Evolutionary conservation across 176 grass and related monocot genomes (phyloP).

Genomic region (Oryza meridionalis): DNA sequence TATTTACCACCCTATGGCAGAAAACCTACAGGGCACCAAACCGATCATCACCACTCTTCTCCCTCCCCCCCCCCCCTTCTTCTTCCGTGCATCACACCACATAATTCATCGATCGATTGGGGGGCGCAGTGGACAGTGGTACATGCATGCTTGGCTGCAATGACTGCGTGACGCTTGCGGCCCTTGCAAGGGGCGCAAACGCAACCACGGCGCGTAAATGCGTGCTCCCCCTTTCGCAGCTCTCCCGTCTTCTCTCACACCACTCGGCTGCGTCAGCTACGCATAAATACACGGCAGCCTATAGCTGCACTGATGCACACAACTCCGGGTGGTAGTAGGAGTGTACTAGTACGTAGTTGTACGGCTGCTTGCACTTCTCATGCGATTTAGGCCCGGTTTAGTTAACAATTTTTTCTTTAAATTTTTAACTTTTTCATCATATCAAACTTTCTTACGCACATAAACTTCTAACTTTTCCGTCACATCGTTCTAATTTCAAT

Average conservation of each 20-base stretch:
- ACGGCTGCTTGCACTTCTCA: not conserved
- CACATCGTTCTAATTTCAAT: too few species aligned
- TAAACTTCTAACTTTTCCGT: rapidly evolving
- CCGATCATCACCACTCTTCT: not conserved
- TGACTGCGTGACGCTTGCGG: not conserved
- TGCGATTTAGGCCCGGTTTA: too few species aligned
- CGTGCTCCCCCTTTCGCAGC: slow-evolving; percentile 1
- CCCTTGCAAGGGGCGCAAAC: slow-evolving; percentile 13
- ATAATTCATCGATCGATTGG: too few species aligned
- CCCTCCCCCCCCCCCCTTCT: not conserved
- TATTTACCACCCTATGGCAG: not conserved
- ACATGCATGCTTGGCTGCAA: not conserved
- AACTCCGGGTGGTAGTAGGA: too few species aligned
- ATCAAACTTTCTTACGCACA: too few species aligned
- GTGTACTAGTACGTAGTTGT: not conserved
- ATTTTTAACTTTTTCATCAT: too few species aligned
- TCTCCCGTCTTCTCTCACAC: too few species aligned
- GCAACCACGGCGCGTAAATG: not conserved
- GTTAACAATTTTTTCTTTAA: too few species aligned
- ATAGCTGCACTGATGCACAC: not conserved
- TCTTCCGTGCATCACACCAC: not conserved
- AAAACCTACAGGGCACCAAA: slow-evolving; percentile 14
- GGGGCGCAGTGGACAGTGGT: too few species aligned
- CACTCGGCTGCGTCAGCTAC: not conserved
- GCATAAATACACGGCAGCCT: not conserved